phyloP scores from a whole-genome alignment of 2,329 filamentous ascomycete genomes.

The Gaeumannomyces sp. region DNA sequence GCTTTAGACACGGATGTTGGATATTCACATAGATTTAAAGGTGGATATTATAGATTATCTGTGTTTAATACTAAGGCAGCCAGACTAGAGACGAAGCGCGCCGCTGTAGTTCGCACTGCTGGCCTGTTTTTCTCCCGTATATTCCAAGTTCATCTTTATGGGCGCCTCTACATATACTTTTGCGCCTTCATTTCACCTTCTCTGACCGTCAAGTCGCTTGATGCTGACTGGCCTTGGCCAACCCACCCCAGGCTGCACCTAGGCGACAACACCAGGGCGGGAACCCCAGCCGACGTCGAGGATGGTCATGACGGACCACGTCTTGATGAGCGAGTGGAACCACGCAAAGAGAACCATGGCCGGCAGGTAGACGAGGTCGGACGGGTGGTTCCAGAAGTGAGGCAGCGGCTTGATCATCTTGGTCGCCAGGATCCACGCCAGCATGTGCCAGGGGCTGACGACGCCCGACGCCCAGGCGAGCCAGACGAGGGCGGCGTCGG shows the following conservation, averaged over 20 bases:
- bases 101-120: too few relatives aligned
- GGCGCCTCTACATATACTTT: too few relatives aligned
- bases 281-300: slow-evolving; percentile 35
- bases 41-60: too few relatives aligned
- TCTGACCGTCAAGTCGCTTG: too few relatives aligned
- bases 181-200: too few relatives aligned
- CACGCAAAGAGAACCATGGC: slow-evolving; percentile 50
- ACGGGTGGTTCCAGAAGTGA: slow-evolving; percentile 44
- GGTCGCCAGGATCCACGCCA: slow-evolving; percentile 43
- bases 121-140: too few relatives aligned
- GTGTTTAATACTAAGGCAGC: too few relatives aligned
- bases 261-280: background rate
- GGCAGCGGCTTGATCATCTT: slow-evolving; percentile 53
- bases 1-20: background rate
- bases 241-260: too few relatives aligned
- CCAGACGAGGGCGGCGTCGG: slow-evolving; percentile 38
- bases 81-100: too few relatives aligned
- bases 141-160: too few relatives aligned
- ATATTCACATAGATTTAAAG: too few relatives aligned
- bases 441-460: slow-evolving; percentile 15
- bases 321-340: slow-evolving; percentile 50
- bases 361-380: slow-evolving; percentile 44
- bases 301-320: slow-evolving; percentile 49
- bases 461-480: slow-evolving; percentile 14
- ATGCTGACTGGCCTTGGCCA: too few relatives aligned